These are phyloP conservation scores for Micromonas pusilla DNA, from an alignment of 139 green algal genomes.

Conservation along the genomic window DNA sequence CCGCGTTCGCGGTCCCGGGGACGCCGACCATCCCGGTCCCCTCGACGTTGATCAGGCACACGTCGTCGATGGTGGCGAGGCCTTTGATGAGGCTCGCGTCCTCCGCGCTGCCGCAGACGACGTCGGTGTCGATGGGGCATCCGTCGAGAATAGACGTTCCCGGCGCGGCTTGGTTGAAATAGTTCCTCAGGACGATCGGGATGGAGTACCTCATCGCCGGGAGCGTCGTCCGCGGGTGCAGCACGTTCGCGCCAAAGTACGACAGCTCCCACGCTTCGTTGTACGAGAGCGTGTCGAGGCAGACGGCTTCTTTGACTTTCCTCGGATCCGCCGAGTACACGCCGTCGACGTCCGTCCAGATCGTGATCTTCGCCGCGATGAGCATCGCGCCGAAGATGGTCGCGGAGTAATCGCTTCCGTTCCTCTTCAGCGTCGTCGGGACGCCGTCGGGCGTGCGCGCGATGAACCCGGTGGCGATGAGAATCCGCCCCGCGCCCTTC, in stretches of 20 bases:
- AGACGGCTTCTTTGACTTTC: constrained; percentile 76
- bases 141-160: constrained; percentile 44
- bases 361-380: constrained; percentile 70
- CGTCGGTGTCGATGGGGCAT: neutral
- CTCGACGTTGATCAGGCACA: constrained; percentile 90
- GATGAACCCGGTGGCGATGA: constrained; percentile 76
- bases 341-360: constrained; percentile 97
- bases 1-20: constrained; percentile 76
- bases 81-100: constrained; percentile 67
- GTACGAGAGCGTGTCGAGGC: constrained; percentile 70
- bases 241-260: constrained; percentile 97
- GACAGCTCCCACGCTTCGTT: constrained; percentile 95
- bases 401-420: constrained; percentile 88
- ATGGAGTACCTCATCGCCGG: constrained; percentile 91
- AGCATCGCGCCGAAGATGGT: constrained; percentile 90
- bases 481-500: neutral
- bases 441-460: constrained; percentile 54
- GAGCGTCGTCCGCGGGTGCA: constrained; percentile 93
- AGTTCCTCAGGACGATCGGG: constrained; percentile 92
- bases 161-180: constrained; percentile 77
- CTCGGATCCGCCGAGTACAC: constrained; percentile 91
- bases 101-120: neutral
- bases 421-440: constrained; percentile 71
- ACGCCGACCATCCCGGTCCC: constrained; percentile 95
- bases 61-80: constrained; percentile 93